Evolutionary conservation across 2,329 filamentous ascomycete species (phyloP).

Genomic region (Metarhizium humberi): DNA sequence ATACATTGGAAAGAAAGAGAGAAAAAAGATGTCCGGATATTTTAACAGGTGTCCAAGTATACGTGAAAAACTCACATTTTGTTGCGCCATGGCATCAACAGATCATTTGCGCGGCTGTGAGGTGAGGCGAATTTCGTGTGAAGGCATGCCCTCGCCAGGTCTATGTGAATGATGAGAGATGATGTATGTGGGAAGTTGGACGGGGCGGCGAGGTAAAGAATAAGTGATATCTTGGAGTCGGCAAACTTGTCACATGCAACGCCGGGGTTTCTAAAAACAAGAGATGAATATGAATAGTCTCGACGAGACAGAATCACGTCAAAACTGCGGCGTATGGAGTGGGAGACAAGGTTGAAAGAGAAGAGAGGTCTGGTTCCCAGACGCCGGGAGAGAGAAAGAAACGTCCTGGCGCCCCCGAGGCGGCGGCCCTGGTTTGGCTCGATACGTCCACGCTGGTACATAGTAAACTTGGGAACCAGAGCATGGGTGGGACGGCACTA

Average conservation of each 20-base stretch:
- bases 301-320: slow-evolving; percentile 15
- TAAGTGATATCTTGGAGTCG: not conserved
- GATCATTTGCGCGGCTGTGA: slow-evolving; percentile 25
- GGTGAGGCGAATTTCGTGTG: slow-evolving; percentile 19
- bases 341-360: slow-evolving; percentile 24
- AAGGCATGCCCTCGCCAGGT: slow-evolving; percentile 18
- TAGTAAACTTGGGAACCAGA: slow-evolving; percentile 6
- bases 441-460: slow-evolving; percentile 22
- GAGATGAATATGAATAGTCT: slow-evolving; percentile 9
- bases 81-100: slow-evolving; percentile 29
- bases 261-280: not conserved
- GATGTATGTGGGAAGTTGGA: slow-evolving; percentile 1
- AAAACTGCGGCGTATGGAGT: slow-evolving; percentile 17
- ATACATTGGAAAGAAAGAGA: not conserved
- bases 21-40: not conserved
- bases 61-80: slow-evolving; percentile 21
- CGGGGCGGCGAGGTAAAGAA: not conserved
- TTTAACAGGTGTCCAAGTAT: no score
- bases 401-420: slow-evolving; percentile 27
- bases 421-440: slow-evolving; percentile 26
- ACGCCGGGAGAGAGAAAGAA: slow-evolving; percentile 27
- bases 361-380: slow-evolving; percentile 23
- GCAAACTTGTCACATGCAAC: not conserved
- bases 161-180: slow-evolving; percentile 7
- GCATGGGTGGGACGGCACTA: slow-evolving; percentile 29